Evolutionary conservation across 257 asterid species (phyloP).

Genomic region (Striga asiatica): DNA sequence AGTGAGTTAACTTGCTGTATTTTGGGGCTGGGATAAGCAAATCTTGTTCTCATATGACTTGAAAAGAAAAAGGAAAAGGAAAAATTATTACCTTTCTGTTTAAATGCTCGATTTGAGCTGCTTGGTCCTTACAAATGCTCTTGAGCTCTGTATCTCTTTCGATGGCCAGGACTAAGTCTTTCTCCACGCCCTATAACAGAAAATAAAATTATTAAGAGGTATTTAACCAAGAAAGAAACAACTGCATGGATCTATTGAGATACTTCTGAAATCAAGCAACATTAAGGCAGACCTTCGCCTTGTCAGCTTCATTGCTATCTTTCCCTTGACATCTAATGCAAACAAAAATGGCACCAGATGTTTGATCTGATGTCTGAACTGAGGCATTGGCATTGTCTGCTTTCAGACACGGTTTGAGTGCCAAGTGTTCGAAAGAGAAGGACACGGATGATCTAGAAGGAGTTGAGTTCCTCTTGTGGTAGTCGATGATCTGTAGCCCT

Average conservation of each 20-base stretch:
- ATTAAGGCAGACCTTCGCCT: slow-evolving; percentile 1
- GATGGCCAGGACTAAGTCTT: too few species aligned
- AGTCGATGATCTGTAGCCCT: slow-evolving; percentile 77
- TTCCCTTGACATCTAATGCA: slow-evolving; percentile 52
- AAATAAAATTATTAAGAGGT: background rate
- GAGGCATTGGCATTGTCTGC: slow-evolving; percentile 41
- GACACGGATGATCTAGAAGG: slow-evolving; percentile 73
- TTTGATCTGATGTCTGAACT: slow-evolving; percentile 21
- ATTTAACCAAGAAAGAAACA: background rate
- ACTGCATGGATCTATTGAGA: background rate
- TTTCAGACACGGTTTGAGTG: slow-evolving; percentile 46
- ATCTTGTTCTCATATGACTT: background rate
- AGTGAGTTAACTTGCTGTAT: slow-evolving; percentile 1
- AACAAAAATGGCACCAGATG: slow-evolving; percentile 29
- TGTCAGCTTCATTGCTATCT: slow-evolving; percentile 23
- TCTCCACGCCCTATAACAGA: slow-evolving; percentile 36
- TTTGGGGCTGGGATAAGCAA: background rate
- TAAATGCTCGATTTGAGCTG: slow-evolving; percentile 58
- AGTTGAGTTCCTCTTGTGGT: slow-evolving; percentile 65
- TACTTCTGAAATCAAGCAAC: slow-evolving; percentile 1
- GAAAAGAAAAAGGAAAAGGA: too few species aligned
- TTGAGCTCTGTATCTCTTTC: slow-evolving; percentile 60
- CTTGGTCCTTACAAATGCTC: slow-evolving; percentile 63
- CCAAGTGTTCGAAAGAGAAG: slow-evolving; percentile 83
- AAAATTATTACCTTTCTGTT: slow-evolving; percentile 45